A percentile compares a stretch with the other conserved stretches of the same genome.
Evolutionary conservation across 1,284 basidiomycete species (phyloP).

Genomic region (Wallemia mellicola): DNA sequence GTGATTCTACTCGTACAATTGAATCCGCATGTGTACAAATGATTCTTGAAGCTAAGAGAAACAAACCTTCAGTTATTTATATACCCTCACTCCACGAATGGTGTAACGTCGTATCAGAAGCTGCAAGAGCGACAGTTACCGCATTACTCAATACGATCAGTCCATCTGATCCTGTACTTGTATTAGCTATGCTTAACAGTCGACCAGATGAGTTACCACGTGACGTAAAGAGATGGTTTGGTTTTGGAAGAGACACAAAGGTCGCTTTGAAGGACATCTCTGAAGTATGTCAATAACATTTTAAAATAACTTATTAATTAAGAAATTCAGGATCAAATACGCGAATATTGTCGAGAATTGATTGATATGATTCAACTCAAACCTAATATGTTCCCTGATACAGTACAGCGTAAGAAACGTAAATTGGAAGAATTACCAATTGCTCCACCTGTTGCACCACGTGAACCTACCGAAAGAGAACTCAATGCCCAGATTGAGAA

Average conservation of each 20-base stretch:
- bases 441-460: conserved; percentile 65
- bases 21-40: conserved; percentile 84
- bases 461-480: conserved; percentile 53
- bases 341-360: conserved; percentile 29
- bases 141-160: conserved; percentile 70
- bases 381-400: conserved; percentile 74
- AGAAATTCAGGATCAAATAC: not conserved
- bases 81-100: conserved; percentile 69
- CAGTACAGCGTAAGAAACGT: conserved; percentile 49
- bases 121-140: conserved; percentile 50
- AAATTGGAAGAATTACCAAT: conserved; percentile 59
- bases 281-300: too few species aligned
- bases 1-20: conserved; percentile 66
- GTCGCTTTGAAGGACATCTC: conserved; percentile 23
- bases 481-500: conserved; percentile 51
- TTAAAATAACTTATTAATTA: too few species aligned
- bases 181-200: conserved; percentile 67
- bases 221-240: conserved; percentile 82
- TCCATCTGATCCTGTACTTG: conserved; percentile 67
- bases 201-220: conserved; percentile 34
- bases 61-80: conserved; percentile 84
- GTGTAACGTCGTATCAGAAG: conserved; percentile 58
- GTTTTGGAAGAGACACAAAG: conserved; percentile 38
- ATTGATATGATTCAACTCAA: conserved; percentile 35
- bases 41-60: conserved; percentile 91